Evolutionary conservation across 1,139 yeast genomes (phyloP).

Genomic region (Candida sojae): DNA sequence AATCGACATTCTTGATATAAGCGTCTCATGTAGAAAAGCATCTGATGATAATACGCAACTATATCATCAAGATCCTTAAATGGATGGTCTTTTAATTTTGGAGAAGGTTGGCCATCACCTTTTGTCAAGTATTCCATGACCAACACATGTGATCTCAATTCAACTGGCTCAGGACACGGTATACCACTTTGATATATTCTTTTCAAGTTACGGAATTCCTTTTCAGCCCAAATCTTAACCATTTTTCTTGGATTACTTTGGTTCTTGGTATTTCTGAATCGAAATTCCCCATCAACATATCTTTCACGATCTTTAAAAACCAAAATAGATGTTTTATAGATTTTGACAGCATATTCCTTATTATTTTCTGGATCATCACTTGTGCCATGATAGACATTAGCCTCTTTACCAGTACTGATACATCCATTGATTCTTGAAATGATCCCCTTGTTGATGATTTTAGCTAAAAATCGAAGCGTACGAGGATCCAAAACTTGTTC

Average conservation of each 20-base stretch:
- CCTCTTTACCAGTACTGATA: slow-evolving; percentile 95
- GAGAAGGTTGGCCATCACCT: slow-evolving; percentile 85
- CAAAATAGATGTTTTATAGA: slow-evolving; percentile 91
- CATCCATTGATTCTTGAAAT: slow-evolving; percentile 91
- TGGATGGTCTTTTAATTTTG: slow-evolving; percentile 80
- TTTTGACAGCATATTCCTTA: slow-evolving; percentile 83
- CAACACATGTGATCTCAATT: slow-evolving; percentile 83
- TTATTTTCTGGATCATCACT: slow-evolving; percentile 52
- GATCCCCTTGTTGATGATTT: slow-evolving; percentile 79
- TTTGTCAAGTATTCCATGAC: slow-evolving; percentile 89
- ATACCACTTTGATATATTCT: slow-evolving; percentile 77
- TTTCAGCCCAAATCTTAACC: slow-evolving; percentile 99
- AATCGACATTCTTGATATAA: slow-evolving; percentile 86
- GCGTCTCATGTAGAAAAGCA: slow-evolving; percentile 82
- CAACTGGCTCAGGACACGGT: slow-evolving; percentile 91
- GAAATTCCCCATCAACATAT: slow-evolving; percentile 93
- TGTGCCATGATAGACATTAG: slow-evolving; percentile 93
- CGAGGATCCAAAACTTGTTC: slow-evolving; percentile 97
- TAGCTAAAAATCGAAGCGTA: slow-evolving; percentile 79
- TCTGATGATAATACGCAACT: slow-evolving; percentile 68
- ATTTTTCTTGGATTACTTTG: slow-evolving; percentile 94
- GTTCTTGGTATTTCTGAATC: slow-evolving; percentile 81
- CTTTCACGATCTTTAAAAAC: slow-evolving; percentile 96
- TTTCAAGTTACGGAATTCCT: slow-evolving; percentile 90
- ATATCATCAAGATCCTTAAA: slow-evolving; percentile 66